Conservation (phyloP, 2,329 filamentous ascomycete species). For the Didymella pomorum region DNA sequence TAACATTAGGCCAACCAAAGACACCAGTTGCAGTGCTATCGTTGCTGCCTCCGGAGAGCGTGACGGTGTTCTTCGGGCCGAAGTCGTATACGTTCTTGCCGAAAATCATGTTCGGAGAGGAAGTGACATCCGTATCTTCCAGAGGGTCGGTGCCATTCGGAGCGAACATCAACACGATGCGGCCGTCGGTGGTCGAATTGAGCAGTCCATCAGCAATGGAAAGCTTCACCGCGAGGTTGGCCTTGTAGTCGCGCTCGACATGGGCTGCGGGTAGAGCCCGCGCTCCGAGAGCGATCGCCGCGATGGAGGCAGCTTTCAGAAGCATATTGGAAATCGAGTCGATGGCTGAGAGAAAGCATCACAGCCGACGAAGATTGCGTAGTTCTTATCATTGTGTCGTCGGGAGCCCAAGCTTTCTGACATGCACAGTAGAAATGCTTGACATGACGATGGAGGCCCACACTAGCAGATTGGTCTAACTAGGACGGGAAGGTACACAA, state of each 20-base stretch:
- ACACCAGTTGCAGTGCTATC: constrained; percentile 37
- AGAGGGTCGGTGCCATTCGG: constrained; percentile 47
- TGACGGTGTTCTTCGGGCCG: constrained; percentile 25
- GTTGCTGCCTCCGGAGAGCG: constrained; percentile 41
- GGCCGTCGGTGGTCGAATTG: constrained; percentile 39
- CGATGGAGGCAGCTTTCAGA: background rate
- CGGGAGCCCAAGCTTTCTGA: constrained; percentile 2
- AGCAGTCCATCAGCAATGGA: constrained; percentile 41
- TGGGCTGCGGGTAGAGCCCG: background rate
- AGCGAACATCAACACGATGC: constrained; percentile 45
- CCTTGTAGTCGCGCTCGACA: background rate
- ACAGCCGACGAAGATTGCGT: background rate
- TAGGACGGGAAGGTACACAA: background rate
- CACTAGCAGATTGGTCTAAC: background rate
- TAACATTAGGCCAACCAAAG: constrained; percentile 47
- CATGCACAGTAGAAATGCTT: background rate
- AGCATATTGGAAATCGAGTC: background rate
- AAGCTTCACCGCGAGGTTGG: constrained; percentile 29
- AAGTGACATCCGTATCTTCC: constrained; percentile 48
- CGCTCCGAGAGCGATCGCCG: background rate
- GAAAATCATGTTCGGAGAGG: constrained; percentile 48
- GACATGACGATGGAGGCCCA: constrained; percentile 1
- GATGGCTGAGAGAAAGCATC: background rate
- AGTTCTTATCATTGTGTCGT: background rate
- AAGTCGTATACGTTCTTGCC: constrained; percentile 49